Evolutionary conservation across 495 filamentous ascomycete species (phyloP), one percentile per base, ranked within the genome.

Genomic region (Amphirosellinia nigrospora): DNA sequence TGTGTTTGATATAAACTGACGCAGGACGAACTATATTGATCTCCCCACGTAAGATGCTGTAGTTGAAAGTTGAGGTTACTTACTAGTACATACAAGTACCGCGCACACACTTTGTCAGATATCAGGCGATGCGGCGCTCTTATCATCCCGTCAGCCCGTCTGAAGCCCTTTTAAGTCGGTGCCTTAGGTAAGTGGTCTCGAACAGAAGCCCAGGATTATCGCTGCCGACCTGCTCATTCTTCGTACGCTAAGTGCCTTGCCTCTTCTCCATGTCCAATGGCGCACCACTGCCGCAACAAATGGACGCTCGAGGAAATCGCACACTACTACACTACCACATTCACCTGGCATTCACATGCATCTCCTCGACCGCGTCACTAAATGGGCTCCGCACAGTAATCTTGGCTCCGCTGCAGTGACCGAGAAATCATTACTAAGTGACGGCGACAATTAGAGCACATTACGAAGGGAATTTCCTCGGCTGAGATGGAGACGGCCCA

Each of bases 311-410:
- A n/a, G n/a, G n/a, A n/a, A n/a, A n/a, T n/a, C n/a, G n/a, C n/a
- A n/a, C n/a, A n/a, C n/a, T n/a, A n/a, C n/a, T n/a, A n/a, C n/a
- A n/a, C n/a, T n/a, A n/a, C n/a, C n/a, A n/a, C n/a, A n/a, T n/a
- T n/a, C n/a, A n/a, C n/a, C n/a, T n/a, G 10, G 26, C 21, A 52
- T 28, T 28, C 48, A 52, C 48, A 9, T 16, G 28, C 55, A 21
- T 58, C 21, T 26, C 55, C 30, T 53, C 16, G 50, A 30, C 13
- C 21, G 9, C 4, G 55, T 21, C 19, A 58, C 32, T 58, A 60
- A 36, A 34, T 2, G 26, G 11, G 39, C 59, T 45, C 59, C 59
- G 23, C 59, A 62, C 39, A 62, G 59, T 62, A 62, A 62, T 62
- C 59, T 43, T 21, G 21, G 59, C 21, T 21, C 38, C 23, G 13